A percentile compares a stretch with the other conserved stretches of the same genome.
phyloP scores from a whole-genome alignment of 805 yeast genomes.

The Suhomyces kilbournensis region DNA sequence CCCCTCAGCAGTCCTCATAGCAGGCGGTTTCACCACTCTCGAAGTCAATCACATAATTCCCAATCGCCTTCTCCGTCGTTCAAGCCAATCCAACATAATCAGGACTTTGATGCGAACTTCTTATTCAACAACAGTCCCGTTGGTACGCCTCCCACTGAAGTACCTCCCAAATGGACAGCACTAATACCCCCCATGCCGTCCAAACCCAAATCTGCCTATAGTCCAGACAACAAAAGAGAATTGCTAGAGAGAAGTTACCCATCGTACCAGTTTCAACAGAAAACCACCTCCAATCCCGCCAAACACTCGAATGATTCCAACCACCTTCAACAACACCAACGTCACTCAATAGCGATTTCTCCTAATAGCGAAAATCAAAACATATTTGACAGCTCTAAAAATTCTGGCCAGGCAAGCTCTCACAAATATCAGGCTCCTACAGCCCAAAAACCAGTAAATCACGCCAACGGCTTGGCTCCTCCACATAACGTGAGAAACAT shows the following conservation, averaged over 20 bases:
- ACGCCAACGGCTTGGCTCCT: neutral
- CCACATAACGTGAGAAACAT: neutral
- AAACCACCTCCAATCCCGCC: neutral
- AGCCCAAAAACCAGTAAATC: neutral
- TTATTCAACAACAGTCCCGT: neutral
- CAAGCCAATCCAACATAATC: conserved; percentile 14
- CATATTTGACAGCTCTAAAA: conserved; percentile 1
- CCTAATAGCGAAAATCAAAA: conserved; percentile 11
- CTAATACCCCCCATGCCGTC: conserved; percentile 35
- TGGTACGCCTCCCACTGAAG: neutral
- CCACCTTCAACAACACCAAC: conserved; percentile 10
- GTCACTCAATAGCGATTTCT: conserved; percentile 30
- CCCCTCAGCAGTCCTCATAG: neutral
- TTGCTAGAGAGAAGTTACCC: neutral
- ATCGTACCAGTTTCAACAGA: neutral
- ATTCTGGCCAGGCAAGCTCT: neutral
- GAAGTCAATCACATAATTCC: conserved; percentile 14
- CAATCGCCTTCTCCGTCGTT: conserved; percentile 11
- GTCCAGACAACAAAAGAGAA: conserved; percentile 4
- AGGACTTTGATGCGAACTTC: conserved; percentile 1
- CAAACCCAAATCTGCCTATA: conserved; percentile 15
- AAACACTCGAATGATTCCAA: neutral
- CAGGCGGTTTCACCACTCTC: conserved; percentile 7
- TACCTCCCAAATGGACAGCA: conserved; percentile 11
- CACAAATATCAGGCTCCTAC: neutral